Percentiles rank a stretch among this genome's conserved stretches.
Evolutionary conservation across 768 basidiomycete genomes (phyloP).

Genomic region (Crassisporium funariophilum): DNA sequence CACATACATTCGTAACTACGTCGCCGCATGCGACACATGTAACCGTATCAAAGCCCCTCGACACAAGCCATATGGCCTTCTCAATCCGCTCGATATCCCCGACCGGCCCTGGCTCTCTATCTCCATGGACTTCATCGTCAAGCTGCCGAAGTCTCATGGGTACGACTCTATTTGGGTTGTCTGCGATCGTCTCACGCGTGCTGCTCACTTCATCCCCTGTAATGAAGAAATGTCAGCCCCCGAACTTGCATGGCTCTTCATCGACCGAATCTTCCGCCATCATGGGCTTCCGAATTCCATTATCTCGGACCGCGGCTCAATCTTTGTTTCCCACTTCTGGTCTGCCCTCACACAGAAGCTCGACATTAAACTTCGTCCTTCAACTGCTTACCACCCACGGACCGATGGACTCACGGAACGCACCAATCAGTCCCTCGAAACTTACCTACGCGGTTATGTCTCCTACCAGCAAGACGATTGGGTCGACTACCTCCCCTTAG

Average conservation of each 20-base stretch:
- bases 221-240: constrained; percentile 2
- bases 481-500: constrained; percentile 39
- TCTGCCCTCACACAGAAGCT: constrained; percentile 5
- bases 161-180: constrained; percentile 8
- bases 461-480: constrained; percentile 46
- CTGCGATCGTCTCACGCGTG: constrained; percentile 4
- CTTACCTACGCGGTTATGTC: constrained; percentile 36
- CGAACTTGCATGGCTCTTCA: constrained; percentile 9
- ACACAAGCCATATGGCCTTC: constrained; percentile 13
- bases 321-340: constrained; percentile 12
- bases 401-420: constrained; percentile 27
- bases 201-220: constrained; percentile 11
- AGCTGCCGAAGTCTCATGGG: constrained; percentile 5
- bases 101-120: constrained; percentile 11
- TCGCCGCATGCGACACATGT: constrained; percentile 14
- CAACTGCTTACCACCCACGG: constrained; percentile 14
- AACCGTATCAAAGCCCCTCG: constrained; percentile 4
- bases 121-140: constrained; percentile 13
- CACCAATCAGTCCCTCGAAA: constrained; percentile 39
- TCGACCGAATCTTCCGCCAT: constrained; percentile 6
- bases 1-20: constrained; percentile 22
- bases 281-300: constrained; percentile 7
- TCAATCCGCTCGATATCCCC: constrained; percentile 11
- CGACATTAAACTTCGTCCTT: constrained; percentile 5
- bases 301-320: constrained; percentile 5